Conservation (phyloP, 257 asterid species). For the Nicotiana noctiflora region DNA sequence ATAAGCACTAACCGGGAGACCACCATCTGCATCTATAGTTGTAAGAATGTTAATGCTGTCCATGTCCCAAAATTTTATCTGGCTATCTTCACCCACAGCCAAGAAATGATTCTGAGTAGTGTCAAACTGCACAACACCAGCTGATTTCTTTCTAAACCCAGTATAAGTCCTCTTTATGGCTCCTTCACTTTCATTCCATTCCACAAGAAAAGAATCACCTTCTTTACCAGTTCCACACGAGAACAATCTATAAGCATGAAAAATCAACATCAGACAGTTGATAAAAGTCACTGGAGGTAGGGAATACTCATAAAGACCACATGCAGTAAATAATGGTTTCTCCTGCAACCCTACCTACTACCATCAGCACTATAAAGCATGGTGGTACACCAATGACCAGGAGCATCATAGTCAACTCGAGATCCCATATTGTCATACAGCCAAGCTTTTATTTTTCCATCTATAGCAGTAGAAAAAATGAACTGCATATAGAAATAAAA, state of each 20-base stretch:
- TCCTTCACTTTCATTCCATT: constrained; percentile 99
- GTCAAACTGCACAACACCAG: constrained; percentile 84
- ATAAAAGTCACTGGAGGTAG: background rate
- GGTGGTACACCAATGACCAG: constrained; percentile 95
- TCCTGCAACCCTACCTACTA: constrained; percentile 50
- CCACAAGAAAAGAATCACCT: constrained; percentile 47
- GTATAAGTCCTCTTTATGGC: constrained; percentile 80
- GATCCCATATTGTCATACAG: constrained; percentile 93
- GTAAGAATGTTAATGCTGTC: constrained; percentile 59
- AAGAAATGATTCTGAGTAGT: constrained; percentile 87
- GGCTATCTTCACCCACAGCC: constrained; percentile 95
- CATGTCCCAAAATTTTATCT: constrained; percentile 99
- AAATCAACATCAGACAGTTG: constrained; percentile 7
- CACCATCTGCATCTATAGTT: constrained; percentile 83
- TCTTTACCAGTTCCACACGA: too few relatives aligned
- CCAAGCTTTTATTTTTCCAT: constrained; percentile 99
- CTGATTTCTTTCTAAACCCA: constrained; percentile 83
- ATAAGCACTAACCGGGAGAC: constrained; percentile 66
- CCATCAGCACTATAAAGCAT: constrained; percentile 99
- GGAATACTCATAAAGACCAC: background rate
- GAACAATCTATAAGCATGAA: constrained; percentile 59
- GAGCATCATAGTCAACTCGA: constrained; percentile 97
- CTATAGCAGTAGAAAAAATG: constrained; percentile 90
- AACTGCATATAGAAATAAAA: constrained; percentile 49
- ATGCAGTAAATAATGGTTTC: constrained; percentile 3